phyloP scores from a whole-genome alignment of 1,139 yeast genomes.

The Komagataea norvegica region DNA sequence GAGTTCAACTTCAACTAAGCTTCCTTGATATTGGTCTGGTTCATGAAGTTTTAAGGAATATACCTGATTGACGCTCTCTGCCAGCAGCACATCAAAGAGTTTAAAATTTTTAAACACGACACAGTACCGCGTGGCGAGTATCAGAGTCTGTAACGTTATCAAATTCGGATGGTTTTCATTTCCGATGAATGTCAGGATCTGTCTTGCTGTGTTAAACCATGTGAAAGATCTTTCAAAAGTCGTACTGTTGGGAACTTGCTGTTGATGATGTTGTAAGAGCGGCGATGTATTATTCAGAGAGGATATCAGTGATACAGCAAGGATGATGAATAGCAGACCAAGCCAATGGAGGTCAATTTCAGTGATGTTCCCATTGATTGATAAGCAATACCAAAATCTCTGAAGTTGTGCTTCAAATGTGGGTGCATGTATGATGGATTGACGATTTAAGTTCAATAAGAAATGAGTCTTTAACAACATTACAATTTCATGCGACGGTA shows the following conservation, averaged over 20 bases:
- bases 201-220: conserved; percentile 18
- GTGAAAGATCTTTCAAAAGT: conserved; percentile 6
- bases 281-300: not conserved
- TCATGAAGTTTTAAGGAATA: not conserved
- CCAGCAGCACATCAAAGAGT: conserved; percentile 1
- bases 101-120: not conserved
- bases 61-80: conserved; percentile 2
- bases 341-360: conserved; percentile 15
- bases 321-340: conserved; percentile 10
- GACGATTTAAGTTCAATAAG: conserved; percentile 11
- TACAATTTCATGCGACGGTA: conserved; percentile 13
- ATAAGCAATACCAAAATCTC: conserved; percentile 11
- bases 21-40: not conserved
- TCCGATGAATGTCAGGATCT: conserved; percentile 11
- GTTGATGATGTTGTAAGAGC: not conserved
- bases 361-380: conserved; percentile 4
- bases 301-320: conserved; percentile 9
- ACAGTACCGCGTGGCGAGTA: conserved; percentile 1
- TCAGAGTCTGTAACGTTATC: not conserved
- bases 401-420: conserved; percentile 15
- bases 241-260: not conserved
- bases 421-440: conserved; percentile 1
- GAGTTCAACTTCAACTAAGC: conserved; percentile 1
- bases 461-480: conserved; percentile 15
- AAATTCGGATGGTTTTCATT: conserved; percentile 1